Evolutionary conservation across 805 yeast species (phyloP), one percentile per base, ranked within the genome.

Genomic region (Metschnikowia borealis): DNA sequence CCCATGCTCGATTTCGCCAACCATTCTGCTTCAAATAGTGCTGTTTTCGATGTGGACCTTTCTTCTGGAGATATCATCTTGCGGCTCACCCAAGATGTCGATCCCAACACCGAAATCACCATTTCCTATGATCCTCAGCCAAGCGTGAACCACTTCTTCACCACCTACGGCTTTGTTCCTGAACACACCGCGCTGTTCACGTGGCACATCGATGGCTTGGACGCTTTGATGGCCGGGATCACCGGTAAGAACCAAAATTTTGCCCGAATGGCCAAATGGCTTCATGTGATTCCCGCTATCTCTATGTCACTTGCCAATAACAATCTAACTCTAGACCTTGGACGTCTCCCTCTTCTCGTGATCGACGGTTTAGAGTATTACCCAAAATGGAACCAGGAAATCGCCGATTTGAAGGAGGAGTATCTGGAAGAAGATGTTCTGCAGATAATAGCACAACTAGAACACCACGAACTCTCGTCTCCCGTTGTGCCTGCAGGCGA

Each of bases 1-100:
- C 90, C 92, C 0, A 52, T 83, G 1, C 57, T 85, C 31, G 92
- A 85, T 63, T 85, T 80, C 71, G 86, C 78, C 5, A 85, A 85
- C 61, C 92, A 85, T 61, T 66, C 69, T 39, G 70, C 69, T 50
- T 39, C 46, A 1, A 37, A 57, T 26, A 67, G 69, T 42, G 79
- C 86, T 0, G 74, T 69, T 55, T 85, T 84, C 64, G 92, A 83
- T 58, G 70, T 80, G n/a, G 85, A 81, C 62, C 64, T 73, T 6
- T 32, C 43, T 0, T 73, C 66, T 4, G 59, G 67, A 4, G 84
- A 80, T 45, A 65, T 81, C 4, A 31, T 81, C 0, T 63, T 82
- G 11, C 57, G 62, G 7, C 41, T 53, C 18, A 42, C 63, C 35
- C 51, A 23, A 2, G 6, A 44, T 6, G 54, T 57, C 20, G 38